Conservation (phyloP, 2,329 filamentous ascomycete species). For the Colletotrichum lini region DNA sequence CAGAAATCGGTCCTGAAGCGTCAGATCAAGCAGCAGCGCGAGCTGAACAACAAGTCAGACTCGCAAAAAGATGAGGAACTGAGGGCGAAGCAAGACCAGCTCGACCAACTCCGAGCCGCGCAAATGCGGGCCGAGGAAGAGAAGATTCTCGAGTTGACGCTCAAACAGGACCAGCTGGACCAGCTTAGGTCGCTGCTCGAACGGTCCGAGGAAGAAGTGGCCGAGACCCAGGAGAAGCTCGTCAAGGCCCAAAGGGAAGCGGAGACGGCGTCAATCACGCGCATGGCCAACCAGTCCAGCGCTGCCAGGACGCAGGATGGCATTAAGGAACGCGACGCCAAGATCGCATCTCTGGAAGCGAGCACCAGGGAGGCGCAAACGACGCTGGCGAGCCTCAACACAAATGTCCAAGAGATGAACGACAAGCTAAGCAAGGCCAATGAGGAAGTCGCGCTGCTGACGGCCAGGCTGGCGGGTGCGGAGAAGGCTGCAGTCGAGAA, state of each 20-base stretch:
- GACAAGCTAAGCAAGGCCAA: conserved; percentile 58
- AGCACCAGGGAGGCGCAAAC: conserved; percentile 55
- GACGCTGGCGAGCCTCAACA: conserved; percentile 51
- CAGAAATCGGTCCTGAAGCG: conserved; percentile 91
- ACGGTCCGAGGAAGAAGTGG: conserved; percentile 56
- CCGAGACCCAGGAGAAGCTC: conserved; percentile 63
- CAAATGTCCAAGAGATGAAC: conserved; percentile 47
- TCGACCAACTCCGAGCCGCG: conserved; percentile 58
- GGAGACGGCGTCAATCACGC: conserved; percentile 51
- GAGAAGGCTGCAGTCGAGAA: conserved; percentile 52
- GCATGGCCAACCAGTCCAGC: conserved; percentile 44
- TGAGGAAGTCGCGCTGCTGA: conserved; percentile 55
- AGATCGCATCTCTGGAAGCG: conserved; percentile 58
- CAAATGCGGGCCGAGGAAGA: conserved; percentile 51
- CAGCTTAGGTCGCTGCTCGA: conserved; percentile 52
- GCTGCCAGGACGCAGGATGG: conserved; percentile 48
- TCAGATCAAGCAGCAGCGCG: conserved; percentile 95
- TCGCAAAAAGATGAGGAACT: conserved; percentile 76
- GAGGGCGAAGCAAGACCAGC: conserved; percentile 69
- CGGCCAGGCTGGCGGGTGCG: conserved; percentile 52
- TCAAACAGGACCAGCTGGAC: conserved; percentile 67
- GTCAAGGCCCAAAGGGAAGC: conserved; percentile 64
- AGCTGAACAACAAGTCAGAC: conserved; percentile 91
- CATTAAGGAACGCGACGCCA: conserved; percentile 57
- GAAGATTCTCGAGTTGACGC: conserved; percentile 73